A percentile compares a stretch with the other conserved stretches of the same genome.
These are phyloP conservation scores for Zygoascus ofunaensis DNA, from an alignment of 805 yeast genomes.

Conservation along the genomic window DNA sequence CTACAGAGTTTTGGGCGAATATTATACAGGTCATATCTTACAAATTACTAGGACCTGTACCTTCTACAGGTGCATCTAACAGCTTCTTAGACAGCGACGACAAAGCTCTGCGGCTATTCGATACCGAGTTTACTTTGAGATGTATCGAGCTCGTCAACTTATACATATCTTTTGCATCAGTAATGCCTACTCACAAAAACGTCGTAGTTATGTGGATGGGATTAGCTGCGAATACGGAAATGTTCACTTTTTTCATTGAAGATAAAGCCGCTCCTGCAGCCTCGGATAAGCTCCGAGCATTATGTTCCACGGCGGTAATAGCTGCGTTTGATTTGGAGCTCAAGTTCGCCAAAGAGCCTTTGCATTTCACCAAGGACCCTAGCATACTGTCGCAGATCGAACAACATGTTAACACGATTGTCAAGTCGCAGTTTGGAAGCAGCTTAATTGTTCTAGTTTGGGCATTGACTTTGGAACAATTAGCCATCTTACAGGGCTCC, in stretches of 20 bases:
- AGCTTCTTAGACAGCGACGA: not conserved
- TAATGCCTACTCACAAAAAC: not conserved
- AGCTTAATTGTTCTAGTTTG: not conserved
- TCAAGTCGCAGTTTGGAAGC: not conserved
- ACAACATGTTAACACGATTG: not conserved
- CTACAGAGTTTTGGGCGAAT: not conserved
- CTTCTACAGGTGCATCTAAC: not conserved
- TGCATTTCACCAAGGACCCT: not conserved
- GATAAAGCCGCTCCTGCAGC: not conserved
- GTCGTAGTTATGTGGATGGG: not conserved
- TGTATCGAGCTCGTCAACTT: slow-evolving; percentile 1
- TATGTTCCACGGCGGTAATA: not conserved
- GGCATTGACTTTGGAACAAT: not conserved
- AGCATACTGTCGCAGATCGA: not conserved
- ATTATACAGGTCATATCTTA: not conserved
- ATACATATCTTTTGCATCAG: not conserved
- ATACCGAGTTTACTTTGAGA: not conserved
- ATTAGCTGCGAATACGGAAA: not conserved
- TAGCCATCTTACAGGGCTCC: not conserved
- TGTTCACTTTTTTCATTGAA: not conserved
- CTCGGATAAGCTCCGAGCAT: not conserved
- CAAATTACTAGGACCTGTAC: not conserved
- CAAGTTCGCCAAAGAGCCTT: not conserved
- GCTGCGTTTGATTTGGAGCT: not conserved
- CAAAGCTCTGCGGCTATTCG: not conserved